A percentile compares a stretch with the other conserved stretches of the same genome.
Evolutionary conservation across 345 rosid species (phyloP).

Genomic region (Gossypium mustelinum): DNA sequence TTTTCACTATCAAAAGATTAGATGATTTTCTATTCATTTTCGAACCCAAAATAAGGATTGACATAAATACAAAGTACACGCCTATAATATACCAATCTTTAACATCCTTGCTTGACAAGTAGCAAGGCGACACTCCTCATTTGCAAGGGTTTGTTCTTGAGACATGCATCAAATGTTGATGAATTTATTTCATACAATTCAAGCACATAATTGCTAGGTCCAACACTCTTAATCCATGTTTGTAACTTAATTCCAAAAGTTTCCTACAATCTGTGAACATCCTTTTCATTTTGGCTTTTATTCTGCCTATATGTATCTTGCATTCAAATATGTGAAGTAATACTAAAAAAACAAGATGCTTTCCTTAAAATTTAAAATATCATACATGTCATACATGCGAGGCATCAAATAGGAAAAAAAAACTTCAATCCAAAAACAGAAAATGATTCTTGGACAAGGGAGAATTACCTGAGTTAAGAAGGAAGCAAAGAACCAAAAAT

Average conservation of each 20-base stretch:
- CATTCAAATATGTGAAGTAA: not conserved
- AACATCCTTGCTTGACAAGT: not conserved
- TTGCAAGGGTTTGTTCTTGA: constrained; percentile 1
- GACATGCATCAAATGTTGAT: not conserved
- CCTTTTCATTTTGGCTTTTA: not conserved
- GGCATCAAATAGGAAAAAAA: not conserved
- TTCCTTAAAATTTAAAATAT: not conserved
- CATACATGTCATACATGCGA: not conserved
- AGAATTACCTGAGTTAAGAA: constrained; percentile 61
- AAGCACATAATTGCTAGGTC: not conserved
- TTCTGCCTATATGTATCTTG: not conserved
- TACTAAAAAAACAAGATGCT: not conserved
- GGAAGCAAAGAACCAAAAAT: constrained; percentile 62
- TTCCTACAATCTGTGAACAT: not conserved
- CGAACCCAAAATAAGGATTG: not conserved
- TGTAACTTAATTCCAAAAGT: not conserved
- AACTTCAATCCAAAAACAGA: not conserved
- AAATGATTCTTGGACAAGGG: constrained; percentile 13
- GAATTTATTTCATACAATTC: no score
- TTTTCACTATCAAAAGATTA: not conserved
- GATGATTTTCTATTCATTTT: not conserved
- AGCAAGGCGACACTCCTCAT: not conserved
- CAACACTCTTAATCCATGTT: not conserved
- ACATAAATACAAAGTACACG: not conserved
- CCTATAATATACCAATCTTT: not conserved